phyloP scores from a whole-genome alignment of 176 grass and related monocot species.

The Juncus effusus region DNA sequence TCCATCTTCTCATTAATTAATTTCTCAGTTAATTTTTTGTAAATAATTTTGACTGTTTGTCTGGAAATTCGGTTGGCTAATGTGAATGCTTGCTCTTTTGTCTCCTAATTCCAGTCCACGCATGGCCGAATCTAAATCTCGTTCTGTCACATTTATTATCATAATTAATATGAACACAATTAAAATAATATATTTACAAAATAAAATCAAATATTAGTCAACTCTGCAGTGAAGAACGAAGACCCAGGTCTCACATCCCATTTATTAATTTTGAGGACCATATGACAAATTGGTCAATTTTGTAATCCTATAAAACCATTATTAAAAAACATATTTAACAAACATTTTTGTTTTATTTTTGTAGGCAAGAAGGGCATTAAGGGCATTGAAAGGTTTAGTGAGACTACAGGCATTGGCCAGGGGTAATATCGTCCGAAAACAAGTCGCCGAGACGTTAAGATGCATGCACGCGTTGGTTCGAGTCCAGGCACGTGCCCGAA shows the following conservation, averaged over 20 bases:
- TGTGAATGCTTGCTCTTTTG: slow-evolving; percentile 31
- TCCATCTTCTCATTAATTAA: slow-evolving; percentile 5
- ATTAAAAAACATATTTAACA: neutral
- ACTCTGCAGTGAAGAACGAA: slow-evolving; percentile 7
- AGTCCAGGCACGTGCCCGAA: slow-evolving; percentile 28
- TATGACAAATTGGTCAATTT: neutral
- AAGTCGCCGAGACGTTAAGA: slow-evolving; percentile 28
- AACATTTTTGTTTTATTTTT: neutral
- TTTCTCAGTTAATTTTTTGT: neutral
- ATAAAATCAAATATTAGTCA: neutral
- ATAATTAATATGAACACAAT: slow-evolving; percentile 1
- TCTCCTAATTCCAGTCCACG: neutral
- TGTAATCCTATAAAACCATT: neutral
- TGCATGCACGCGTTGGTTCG: slow-evolving; percentile 34
- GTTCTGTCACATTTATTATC: slow-evolving; percentile 5
- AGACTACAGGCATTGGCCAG: slow-evolving; percentile 33
- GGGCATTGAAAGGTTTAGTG: slow-evolving; percentile 33
- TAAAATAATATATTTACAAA: neutral
- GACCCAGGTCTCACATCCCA: neutral
- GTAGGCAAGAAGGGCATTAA: slow-evolving; percentile 30
- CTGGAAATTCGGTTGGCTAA: slow-evolving; percentile 3
- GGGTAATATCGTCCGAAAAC: slow-evolving; percentile 30
- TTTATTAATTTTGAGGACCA: slow-evolving; percentile 1
- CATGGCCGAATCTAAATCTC: neutral
- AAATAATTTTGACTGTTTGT: neutral